Conservation (phyloP, 441 rosid genomes). For the Mallotus japonicus region DNA sequence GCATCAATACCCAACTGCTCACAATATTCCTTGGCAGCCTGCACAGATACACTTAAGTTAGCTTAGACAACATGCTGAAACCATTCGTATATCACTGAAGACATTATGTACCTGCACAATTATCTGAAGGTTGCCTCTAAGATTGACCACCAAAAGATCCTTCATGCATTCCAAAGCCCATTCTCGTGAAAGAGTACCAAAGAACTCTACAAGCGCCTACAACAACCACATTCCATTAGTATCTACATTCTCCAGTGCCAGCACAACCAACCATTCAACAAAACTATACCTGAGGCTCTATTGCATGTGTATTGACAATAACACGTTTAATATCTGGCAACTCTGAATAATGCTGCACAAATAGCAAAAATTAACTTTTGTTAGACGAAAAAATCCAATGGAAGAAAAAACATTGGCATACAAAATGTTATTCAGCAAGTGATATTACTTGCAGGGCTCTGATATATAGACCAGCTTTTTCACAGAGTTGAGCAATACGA, state of each 20-base stretch:
- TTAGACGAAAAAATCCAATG: conserved; percentile 17
- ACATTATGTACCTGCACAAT: conserved; percentile 74
- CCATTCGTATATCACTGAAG: conserved; percentile 18
- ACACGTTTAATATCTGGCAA: conserved; percentile 96
- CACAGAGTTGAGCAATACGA: conserved; percentile 96
- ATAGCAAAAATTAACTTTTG: conserved; percentile 1
- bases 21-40: conserved; percentile 95
- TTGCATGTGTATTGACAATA: conserved; percentile 96
- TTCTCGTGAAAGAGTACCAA: conserved; percentile 95
- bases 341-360: conserved; percentile 90
- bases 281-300: conserved; percentile 87
- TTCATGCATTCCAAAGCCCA: conserved; percentile 99
- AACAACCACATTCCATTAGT: conserved; percentile 18
- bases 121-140: conserved; percentile 95
- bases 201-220: conserved; percentile 96
- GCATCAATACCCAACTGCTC: conserved; percentile 95
- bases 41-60: conserved; percentile 26
- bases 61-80: conserved; percentile 6
- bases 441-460: conserved; percentile 77
- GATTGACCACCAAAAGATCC: conserved; percentile 86
- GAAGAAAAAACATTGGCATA: conserved; percentile 11
- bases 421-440: conserved; percentile 13
- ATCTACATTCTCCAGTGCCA: conserved; percentile 2
- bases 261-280: conserved; percentile 20
- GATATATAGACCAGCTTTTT: conserved; percentile 90